A percentile compares a stretch with the other conserved stretches of the same genome.
These are phyloP conservation scores for Fusarium denticulatum DNA, from an alignment of 2,329 filamentous ascomycete species.

Conservation along the genomic window DNA sequence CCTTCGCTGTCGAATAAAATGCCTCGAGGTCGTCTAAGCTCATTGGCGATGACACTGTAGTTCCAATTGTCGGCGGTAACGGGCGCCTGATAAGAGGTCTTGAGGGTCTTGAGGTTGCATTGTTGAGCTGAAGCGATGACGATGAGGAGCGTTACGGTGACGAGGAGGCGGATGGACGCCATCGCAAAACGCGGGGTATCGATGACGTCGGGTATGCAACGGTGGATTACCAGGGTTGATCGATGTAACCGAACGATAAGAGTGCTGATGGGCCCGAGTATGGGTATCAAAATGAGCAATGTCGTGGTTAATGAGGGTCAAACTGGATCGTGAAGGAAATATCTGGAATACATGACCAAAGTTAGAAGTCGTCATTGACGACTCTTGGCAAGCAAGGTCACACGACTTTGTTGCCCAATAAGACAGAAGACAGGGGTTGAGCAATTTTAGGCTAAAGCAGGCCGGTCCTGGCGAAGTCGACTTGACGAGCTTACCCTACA, in stretches of 20 bases:
- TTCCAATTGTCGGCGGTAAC: slow-evolving; percentile 55
- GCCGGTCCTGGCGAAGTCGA: rapidly evolving
- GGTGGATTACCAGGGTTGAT: background rate
- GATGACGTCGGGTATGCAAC: slow-evolving; percentile 8
- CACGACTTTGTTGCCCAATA: background rate
- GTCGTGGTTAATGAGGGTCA: too few relatives aligned
- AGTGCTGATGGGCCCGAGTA: too few relatives aligned
- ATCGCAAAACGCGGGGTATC: slow-evolving; percentile 14
- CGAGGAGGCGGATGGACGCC: slow-evolving; percentile 24
- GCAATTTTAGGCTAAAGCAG: background rate
- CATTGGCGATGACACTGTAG: slow-evolving; percentile 55
- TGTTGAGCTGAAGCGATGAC: slow-evolving; percentile 15
- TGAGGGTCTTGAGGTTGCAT: slow-evolving; percentile 44
- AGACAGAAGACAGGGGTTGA: background rate
- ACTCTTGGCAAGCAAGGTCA: background rate
- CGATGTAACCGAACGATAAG: too few relatives aligned
- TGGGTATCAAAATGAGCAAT: background rate
- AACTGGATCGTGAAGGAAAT: too few relatives aligned
- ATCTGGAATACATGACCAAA: background rate
- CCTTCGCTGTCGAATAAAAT: slow-evolving; percentile 58
- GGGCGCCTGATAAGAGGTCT: slow-evolving; percentile 51
- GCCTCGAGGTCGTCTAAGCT: slow-evolving; percentile 55
- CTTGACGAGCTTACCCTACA: background rate
- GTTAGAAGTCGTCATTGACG: background rate
- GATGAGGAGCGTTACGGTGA: slow-evolving; percentile 14